A percentile compares a stretch with the other conserved stretches of the same genome.
These are phyloP conservation scores for Blastomyces emzantsi DNA, from an alignment of 2,329 filamentous ascomycete genomes.

Conservation along the genomic window DNA sequence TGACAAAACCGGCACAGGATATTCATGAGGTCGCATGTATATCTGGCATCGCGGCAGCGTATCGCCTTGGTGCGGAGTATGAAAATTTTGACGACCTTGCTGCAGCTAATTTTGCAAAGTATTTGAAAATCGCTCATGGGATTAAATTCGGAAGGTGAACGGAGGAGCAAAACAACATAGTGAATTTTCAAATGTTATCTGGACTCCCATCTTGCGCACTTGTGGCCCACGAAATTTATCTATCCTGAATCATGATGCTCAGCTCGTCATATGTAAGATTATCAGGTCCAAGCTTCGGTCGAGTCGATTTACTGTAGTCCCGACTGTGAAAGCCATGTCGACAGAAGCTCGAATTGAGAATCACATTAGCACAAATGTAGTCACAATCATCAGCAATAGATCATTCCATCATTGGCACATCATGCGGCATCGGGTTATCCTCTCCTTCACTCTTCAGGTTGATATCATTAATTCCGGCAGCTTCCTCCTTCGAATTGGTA, in stretches of 20 bases:
- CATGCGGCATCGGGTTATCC: not conserved
- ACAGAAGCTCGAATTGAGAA: too few relatives aligned
- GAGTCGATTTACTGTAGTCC: not conserved
- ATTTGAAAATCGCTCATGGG: slow-evolving; percentile 19
- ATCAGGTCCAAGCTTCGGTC: not conserved
- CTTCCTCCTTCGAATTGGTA: not conserved
- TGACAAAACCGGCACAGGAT: slow-evolving; percentile 20
- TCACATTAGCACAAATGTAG: too few relatives aligned
- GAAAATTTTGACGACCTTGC: slow-evolving; percentile 27
- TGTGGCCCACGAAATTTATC: not conserved
- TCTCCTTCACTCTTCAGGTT: slow-evolving; percentile 2
- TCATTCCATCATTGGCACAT: not conserved
- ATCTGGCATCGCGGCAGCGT: slow-evolving; percentile 61
- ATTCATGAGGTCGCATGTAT: slow-evolving; percentile 63
- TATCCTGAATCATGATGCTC: not conserved
- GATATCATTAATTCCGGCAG: not conserved
- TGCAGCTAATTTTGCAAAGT: slow-evolving; percentile 27
- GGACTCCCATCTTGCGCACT: not conserved
- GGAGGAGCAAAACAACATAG: not conserved
- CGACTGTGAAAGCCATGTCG: not conserved
- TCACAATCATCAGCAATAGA: not conserved
- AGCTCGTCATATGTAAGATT: not conserved
- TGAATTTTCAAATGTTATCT: not conserved
- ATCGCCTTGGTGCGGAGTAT: slow-evolving; percentile 58
- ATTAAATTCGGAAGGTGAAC: slow-evolving; percentile 8